phyloP scores from a whole-genome alignment of 495 filamentous ascomycete genomes.

The Aspergillus cristatus region DNA sequence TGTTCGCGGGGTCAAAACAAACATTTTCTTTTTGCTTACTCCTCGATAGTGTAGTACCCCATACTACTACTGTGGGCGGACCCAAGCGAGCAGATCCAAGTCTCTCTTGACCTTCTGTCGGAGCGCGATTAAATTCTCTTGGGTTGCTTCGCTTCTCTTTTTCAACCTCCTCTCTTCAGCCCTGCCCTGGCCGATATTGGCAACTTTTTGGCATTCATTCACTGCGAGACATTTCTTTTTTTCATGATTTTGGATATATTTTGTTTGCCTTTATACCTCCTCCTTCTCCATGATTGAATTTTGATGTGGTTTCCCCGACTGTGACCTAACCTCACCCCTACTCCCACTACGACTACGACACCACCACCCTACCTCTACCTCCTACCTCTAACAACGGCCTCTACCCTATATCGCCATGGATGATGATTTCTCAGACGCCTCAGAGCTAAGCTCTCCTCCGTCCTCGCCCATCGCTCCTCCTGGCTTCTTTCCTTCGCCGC shows the following conservation, averaged over 20 bases:
- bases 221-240: no score
- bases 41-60: no score
- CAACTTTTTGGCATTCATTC: no score
- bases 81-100: no score
- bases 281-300: slow-evolving; percentile 1
- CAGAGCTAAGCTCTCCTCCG: slow-evolving; percentile 47
- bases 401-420: slow-evolving; percentile 23
- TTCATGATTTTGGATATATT: no score
- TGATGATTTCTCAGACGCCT: slow-evolving; percentile 37
- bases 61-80: no score
- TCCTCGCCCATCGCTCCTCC: slow-evolving; percentile 51
- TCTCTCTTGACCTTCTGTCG: no score
- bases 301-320: no score
- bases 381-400: slow-evolving; percentile 5
- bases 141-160: slow-evolving; percentile 1
- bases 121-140: no score
- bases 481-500: slow-evolving; percentile 44
- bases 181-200: slow-evolving; percentile 2
- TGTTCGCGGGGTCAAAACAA: neutral
- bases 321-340: no score
- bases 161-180: neutral
- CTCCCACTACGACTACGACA: no score
- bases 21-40: no score
- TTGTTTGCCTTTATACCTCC: slow-evolving; percentile 7
- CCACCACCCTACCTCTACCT: slow-evolving; percentile 3